Conservation (phyloP, 2,329 filamentous ascomycete species). For the Fusarium sp. region DNA sequence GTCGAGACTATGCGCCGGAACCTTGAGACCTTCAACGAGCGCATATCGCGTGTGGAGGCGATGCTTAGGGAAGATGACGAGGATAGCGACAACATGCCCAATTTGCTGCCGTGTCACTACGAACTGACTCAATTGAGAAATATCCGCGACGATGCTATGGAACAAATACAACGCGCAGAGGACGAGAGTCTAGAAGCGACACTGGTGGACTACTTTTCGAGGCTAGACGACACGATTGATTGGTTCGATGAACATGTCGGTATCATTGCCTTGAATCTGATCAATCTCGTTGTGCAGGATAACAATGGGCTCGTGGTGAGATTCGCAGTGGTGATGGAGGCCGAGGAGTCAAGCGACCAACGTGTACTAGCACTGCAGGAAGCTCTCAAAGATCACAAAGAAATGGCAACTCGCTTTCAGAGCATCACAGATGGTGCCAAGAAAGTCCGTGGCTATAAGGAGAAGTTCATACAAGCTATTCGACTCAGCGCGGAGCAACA, state of each 20-base stretch:
- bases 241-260: conserved; percentile 98
- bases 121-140: conserved; percentile 92
- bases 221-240: conserved; percentile 87
- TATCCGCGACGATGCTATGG: conserved; percentile 95
- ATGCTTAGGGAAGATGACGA: conserved; percentile 86
- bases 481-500: conserved; percentile 78
- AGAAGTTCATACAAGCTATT: conserved; percentile 89
- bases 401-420: conserved; percentile 92
- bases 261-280: conserved; percentile 87
- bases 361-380: conserved; percentile 92
- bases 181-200: conserved; percentile 82
- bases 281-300: conserved; percentile 85
- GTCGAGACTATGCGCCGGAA: conserved; percentile 94
- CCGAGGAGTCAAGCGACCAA: conserved; percentile 96
- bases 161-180: conserved; percentile 86
- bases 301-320: conserved; percentile 92
- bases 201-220: conserved; percentile 88
- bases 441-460: conserved; percentile 93
- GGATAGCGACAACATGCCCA: conserved; percentile 90
- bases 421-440: conserved; percentile 95
- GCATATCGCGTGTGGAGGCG: conserved; percentile 78
- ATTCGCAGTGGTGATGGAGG: conserved; percentile 90
- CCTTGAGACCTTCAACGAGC: conserved; percentile 86
- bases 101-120: conserved; percentile 89
- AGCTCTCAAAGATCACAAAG: conserved; percentile 93